Evolutionary conservation across 495 filamentous ascomycete species (phyloP).

Genomic region (Xylaria longipes): DNA sequence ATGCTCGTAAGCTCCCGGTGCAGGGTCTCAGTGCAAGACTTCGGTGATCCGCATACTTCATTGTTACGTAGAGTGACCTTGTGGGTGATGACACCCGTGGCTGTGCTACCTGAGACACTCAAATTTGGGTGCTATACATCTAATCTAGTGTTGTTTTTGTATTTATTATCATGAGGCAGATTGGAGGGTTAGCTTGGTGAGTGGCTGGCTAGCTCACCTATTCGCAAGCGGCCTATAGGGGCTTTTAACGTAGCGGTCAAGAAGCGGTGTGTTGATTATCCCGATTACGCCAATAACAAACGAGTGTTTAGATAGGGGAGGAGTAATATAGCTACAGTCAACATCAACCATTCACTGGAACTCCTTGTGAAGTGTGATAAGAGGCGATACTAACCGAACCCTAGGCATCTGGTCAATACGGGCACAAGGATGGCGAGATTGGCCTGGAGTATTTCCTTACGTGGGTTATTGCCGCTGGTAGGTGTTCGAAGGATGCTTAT

Average conservation of each 20-base stretch:
- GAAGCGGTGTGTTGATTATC: background rate
- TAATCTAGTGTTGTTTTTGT: background rate
- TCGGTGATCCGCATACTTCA: slow-evolving; percentile 10
- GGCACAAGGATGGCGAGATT: background rate
- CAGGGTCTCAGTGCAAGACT: slow-evolving; percentile 7
- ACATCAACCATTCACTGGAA: background rate
- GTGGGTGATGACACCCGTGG: background rate
- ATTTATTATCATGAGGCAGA: background rate
- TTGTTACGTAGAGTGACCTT: background rate
- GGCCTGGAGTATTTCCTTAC: background rate
- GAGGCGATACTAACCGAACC: too few species aligned
- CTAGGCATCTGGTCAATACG: background rate
- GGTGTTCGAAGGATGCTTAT: background rate
- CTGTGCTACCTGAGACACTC: background rate
- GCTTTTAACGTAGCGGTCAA: background rate
- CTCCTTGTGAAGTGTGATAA: background rate
- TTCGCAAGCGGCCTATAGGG: background rate
- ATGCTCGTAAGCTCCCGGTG: background rate
- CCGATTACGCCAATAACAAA: background rate
- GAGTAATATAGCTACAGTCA: background rate
- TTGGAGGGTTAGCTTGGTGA: background rate
- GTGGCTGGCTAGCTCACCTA: background rate
- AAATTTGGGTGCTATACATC: background rate
- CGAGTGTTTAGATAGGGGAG: background rate
- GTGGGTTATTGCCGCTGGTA: background rate